Evolutionary conservation across 371 early-diverging fungal species (phyloP).

Genomic region (Thermomucor indicae-seudaticae): DNA sequence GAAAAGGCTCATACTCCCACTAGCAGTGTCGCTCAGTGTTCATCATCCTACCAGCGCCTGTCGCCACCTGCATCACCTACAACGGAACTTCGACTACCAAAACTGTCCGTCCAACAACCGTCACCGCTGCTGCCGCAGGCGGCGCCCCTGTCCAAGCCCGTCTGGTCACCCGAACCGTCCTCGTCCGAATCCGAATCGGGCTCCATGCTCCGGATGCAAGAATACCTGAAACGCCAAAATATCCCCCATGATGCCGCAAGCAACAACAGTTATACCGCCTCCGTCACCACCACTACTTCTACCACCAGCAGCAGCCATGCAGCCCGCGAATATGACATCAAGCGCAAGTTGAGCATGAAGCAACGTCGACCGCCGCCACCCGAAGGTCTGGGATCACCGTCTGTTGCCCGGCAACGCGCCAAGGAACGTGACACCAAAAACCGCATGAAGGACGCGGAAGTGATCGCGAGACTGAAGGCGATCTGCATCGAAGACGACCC

Average conservation of each 20-base stretch:
- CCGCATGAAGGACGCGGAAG: slow-evolving; percentile 53
- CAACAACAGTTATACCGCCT: slow-evolving; percentile 7
- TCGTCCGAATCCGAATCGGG: slow-evolving; percentile 1
- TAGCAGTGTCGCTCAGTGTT: not conserved
- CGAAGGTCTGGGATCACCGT: slow-evolving; percentile 38
- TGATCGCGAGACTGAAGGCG: slow-evolving; percentile 81
- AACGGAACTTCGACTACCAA: not conserved
- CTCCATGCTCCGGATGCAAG: slow-evolving; percentile 6
- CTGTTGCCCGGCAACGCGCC: slow-evolving; percentile 41
- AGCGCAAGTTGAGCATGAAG: slow-evolving; percentile 40
- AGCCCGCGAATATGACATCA: slow-evolving; percentile 45
- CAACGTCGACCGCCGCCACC: slow-evolving; percentile 30
- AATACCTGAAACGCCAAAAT: not conserved
- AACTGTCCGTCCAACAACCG: slow-evolving; percentile 3
- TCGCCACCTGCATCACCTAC: slow-evolving; percentile 1
- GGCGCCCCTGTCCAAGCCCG: slow-evolving; percentile 7
- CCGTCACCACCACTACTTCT: slow-evolving; percentile 9
- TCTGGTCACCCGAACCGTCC: slow-evolving; percentile 5
- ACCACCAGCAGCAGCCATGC: no score
- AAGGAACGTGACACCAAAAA: slow-evolving; percentile 16
- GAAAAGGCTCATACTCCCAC: slow-evolving; percentile 49
- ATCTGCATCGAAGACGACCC: slow-evolving; percentile 94
- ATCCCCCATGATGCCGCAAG: not conserved
- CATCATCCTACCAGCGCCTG: not conserved
- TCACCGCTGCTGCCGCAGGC: slow-evolving; percentile 11